phyloP scores from a whole-genome alignment of 1,284 basidiomycete genomes.

The Leccinum pallidistipes region DNA sequence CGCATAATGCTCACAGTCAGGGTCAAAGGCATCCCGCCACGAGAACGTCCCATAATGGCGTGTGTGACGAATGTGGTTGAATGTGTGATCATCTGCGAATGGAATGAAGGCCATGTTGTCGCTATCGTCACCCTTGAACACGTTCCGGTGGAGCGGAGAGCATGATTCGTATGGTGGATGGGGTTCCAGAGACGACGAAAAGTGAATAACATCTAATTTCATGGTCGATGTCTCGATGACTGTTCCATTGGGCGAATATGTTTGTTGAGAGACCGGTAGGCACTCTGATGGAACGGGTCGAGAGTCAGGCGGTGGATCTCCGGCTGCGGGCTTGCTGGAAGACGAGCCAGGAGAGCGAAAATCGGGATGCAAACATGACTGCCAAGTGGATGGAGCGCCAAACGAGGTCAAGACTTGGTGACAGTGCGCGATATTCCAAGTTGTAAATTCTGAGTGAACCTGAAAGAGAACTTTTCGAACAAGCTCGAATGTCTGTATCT shows the following conservation, averaged over 20 bases:
- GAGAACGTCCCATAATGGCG: slow-evolving; percentile 44
- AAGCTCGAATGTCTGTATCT: slow-evolving; percentile 10
- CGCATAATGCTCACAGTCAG: slow-evolving; percentile 46
- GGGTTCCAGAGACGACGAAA: slow-evolving; percentile 24
- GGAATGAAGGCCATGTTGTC: slow-evolving; percentile 57
- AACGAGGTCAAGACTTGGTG: slow-evolving; percentile 18
- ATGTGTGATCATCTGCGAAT: slow-evolving; percentile 52
- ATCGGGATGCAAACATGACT: slow-evolving; percentile 14
- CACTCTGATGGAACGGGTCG: neutral
- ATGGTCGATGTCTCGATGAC: slow-evolving; percentile 13
- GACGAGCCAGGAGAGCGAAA: slow-evolving; percentile 11
- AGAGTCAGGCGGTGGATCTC: neutral
- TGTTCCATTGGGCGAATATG: slow-evolving; percentile 17
- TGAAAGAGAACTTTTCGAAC: slow-evolving; percentile 20
- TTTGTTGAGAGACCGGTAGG: slow-evolving; percentile 9
- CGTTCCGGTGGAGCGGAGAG: slow-evolving; percentile 44
- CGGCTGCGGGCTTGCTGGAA: neutral
- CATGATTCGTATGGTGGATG: slow-evolving; percentile 51
- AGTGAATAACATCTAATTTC: slow-evolving; percentile 18
- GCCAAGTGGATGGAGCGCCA: slow-evolving; percentile 21
- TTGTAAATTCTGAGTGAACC: slow-evolving; percentile 23
- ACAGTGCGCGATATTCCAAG: slow-evolving; percentile 25
- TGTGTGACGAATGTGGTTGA: slow-evolving; percentile 41
- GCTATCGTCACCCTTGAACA: slow-evolving; percentile 57
- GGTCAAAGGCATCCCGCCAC: slow-evolving; percentile 48